Evolutionary conservation across 2,329 filamentous ascomycete species (phyloP).

Genomic region (Calycina herbarum): DNA sequence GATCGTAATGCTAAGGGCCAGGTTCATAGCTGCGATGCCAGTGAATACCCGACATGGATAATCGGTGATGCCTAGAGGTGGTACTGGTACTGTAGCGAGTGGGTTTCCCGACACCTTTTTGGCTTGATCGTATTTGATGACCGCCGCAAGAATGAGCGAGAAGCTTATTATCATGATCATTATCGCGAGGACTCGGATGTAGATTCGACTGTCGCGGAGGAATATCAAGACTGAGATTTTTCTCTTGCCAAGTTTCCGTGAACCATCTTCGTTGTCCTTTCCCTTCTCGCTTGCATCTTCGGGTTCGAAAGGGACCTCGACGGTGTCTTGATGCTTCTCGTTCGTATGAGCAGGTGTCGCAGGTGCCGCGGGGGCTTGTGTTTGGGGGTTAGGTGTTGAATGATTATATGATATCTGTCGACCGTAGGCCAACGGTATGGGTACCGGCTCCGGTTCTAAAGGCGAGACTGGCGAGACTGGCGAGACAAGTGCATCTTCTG

Average conservation of each 20-base stretch:
- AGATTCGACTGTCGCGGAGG: conserved; percentile 12
- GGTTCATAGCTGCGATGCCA: conserved; percentile 21
- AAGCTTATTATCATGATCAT: conserved; percentile 24
- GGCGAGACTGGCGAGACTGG: not conserved
- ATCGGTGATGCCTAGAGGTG: conserved; percentile 21
- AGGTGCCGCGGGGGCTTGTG: not conserved
- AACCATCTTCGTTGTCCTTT: not conserved
- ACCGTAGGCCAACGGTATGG: conserved; percentile 19
- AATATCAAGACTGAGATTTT: conserved; percentile 12
- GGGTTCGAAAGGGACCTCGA: not conserved
- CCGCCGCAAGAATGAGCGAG: conserved; percentile 23
- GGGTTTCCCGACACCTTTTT: conserved; percentile 19
- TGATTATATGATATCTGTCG: conserved; percentile 20
- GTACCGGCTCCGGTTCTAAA: conserved; percentile 8
- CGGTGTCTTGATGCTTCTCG: not conserved
- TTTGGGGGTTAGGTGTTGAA: not conserved
- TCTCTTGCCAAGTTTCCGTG: not conserved
- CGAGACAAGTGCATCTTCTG: not conserved
- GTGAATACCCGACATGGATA: conserved; percentile 23
- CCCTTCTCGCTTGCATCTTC: not conserved
- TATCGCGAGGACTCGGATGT: conserved; percentile 23
- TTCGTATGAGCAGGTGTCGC: not conserved
- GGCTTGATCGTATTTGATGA: conserved; percentile 23
- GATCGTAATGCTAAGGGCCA: conserved; percentile 20
- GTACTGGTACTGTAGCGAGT: conserved; percentile 14